These are phyloP conservation scores for Prunus yedoensis DNA, from an alignment of 331 rosid genomes.

Conservation along the genomic window DNA sequence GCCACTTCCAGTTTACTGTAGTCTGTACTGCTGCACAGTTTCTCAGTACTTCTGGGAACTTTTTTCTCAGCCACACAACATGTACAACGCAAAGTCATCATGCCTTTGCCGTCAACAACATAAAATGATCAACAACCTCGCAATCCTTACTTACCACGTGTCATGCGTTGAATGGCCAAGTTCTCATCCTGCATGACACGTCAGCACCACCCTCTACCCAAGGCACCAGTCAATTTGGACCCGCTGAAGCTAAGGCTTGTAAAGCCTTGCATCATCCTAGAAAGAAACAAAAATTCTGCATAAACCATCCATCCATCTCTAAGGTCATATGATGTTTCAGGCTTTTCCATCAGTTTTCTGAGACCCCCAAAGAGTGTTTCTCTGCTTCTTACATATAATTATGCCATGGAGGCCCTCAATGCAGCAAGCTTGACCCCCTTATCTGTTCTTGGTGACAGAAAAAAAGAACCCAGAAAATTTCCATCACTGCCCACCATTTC, in stretches of 20 bases:
- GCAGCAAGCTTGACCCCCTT: conserved; percentile 75
- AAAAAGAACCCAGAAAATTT: conserved; percentile 52
- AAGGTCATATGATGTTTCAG: conserved; percentile 39
- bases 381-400: conserved; percentile 27
- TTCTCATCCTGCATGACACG: conserved; percentile 43
- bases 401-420: conserved; percentile 99
- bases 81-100: conserved; percentile 13
- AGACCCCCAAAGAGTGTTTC: conserved; percentile 23
- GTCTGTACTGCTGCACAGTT: background rate
- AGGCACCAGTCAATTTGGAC: conserved; percentile 30
- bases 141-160: conserved; percentile 61
- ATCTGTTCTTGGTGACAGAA: conserved; percentile 66
- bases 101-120: conserved; percentile 14
- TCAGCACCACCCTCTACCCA: conserved; percentile 48
- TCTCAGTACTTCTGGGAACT: background rate
- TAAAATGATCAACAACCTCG: conserved; percentile 38
- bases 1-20: background rate
- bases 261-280: conserved; percentile 20
- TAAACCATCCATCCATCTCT: conserved; percentile 27
- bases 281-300: conserved; percentile 31
- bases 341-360: conserved; percentile 22
- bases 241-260: conserved; percentile 36
- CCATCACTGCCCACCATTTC: conserved; percentile 36
- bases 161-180: conserved; percentile 33
- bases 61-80: conserved; percentile 63